phyloP scores from a whole-genome alignment of 148 eudicot species.

The Rhododendron vialii region DNA sequence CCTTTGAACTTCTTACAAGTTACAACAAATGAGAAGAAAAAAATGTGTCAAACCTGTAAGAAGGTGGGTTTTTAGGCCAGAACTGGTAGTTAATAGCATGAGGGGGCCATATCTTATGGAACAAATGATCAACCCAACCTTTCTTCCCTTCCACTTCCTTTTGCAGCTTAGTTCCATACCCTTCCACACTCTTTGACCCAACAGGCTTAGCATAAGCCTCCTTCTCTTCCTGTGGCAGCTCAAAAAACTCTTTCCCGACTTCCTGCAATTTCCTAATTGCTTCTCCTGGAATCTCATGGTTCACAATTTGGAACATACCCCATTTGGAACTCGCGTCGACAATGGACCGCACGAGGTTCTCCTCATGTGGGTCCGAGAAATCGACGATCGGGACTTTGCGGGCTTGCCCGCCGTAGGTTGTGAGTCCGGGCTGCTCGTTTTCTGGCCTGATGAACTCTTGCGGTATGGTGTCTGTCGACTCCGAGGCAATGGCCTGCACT shows the following conservation, averaged over 20 bases:
- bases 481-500: conserved; percentile 45
- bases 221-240: conserved; percentile 45
- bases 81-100: conserved; percentile 46
- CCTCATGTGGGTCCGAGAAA: conserved; percentile 18
- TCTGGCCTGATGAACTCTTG: conserved; percentile 39
- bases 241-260: conserved; percentile 47
- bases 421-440: conserved; percentile 39
- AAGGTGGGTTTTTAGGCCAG: conserved; percentile 76
- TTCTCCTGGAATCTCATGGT: conserved; percentile 43
- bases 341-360: conserved; percentile 16
- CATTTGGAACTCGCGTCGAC: conserved; percentile 38
- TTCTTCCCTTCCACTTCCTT: conserved; percentile 51
- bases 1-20: too few species aligned
- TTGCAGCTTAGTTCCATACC: conserved; percentile 61
- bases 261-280: conserved; percentile 27
- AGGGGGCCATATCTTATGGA: conserved; percentile 76
- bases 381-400: conserved; percentile 43
- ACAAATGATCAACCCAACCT: conserved; percentile 88
- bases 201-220: conserved; percentile 44
- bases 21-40: neutral
- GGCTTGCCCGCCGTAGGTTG: conserved; percentile 29
- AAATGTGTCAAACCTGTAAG: conserved; percentile 44
- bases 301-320: conserved; percentile 51
- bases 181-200: conserved; percentile 42
- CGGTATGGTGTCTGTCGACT: conserved; percentile 32